Percentiles rank a stretch among this genome's conserved stretches.
Evolutionary conservation across 139 green algal genomes (phyloP).

Genomic region (Closterium sp.): DNA sequence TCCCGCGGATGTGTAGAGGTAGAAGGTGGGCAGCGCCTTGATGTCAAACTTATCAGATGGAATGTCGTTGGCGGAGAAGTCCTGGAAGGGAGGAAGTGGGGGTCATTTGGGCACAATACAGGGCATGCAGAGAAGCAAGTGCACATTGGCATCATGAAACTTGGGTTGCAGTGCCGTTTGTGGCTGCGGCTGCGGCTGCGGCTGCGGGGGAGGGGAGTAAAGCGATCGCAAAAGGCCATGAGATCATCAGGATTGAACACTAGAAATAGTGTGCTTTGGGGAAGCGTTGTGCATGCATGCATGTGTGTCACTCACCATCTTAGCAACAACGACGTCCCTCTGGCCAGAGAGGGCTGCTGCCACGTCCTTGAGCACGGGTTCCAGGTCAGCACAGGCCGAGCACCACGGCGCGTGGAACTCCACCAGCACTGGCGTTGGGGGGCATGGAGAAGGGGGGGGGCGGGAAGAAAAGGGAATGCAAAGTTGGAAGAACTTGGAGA

Average conservation of each 20-base stretch:
- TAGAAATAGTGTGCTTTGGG: no score
- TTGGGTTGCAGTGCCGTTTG: background rate
- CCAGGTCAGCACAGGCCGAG: background rate
- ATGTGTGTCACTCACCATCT: no score
- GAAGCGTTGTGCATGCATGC: no score
- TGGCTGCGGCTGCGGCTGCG: no score
- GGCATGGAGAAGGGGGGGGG: background rate
- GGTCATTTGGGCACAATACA: no score
- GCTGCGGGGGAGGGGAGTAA: no score
- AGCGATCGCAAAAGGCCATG: no score
- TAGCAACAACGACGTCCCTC: no score
- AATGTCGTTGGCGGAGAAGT: slow-evolving; percentile 38
- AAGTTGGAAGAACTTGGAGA: no score
- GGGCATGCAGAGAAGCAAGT: background rate
- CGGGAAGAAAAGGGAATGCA: background rate
- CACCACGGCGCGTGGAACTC: background rate
- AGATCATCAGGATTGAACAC: no score
- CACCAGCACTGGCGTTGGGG: background rate
- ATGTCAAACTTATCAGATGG: slow-evolving; percentile 27
- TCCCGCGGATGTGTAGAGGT: slow-evolving; percentile 22
- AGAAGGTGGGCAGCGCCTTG: slow-evolving; percentile 44
- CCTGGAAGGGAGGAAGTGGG: background rate
- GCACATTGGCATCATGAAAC: background rate
- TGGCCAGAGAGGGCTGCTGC: no score
- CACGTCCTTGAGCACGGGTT: background rate